Evolutionary conservation across 352 stramenopile genomes (phyloP), one percentile per base, ranked within the genome.

Genomic region (Phytopythium montanum): DNA sequence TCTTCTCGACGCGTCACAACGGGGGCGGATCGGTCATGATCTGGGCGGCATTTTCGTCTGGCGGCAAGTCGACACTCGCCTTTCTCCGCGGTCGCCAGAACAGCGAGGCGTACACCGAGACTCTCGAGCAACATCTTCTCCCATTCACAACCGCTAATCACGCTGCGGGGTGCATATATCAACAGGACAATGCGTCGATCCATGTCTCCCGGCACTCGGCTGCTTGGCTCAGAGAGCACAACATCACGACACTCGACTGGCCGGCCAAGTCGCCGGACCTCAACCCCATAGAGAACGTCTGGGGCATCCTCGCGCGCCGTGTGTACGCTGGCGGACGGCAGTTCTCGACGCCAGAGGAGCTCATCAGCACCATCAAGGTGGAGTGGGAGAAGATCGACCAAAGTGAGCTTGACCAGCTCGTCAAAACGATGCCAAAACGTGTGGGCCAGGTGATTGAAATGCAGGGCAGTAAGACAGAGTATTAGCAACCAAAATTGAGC

Each of bases 211-310:
- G 34, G 26, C 13, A 29, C 14, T 56, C 53, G 1, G 62, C 39
- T 31, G 26, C 21, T 3, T 66, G 62, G 9, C 38, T 73, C 13
- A 1, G 29, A 3, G 50, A 73, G 52, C 5, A 59, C n/a, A 23
- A 55, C 1, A 29, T 67, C n/a, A 10, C 25, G 0, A 16, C 59
- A 0, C 55, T 69, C 8, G 31, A 61, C 1, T 69, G 57, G 49
- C 57, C 66, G 10, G 49, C 61, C 2, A 62, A 60, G 25, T 61
- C 57, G 0, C 61, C 62, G 4, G 50, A 73, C 54, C 34, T 62
- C 4, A 66, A 70, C 28, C 59, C 66, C 0, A 73, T 68, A 2
- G 56, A 72, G 26, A 65, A 60, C 19, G 16, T 72, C 6, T 69
- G 56, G 57, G 54, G 59, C 5, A 28, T 70, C 4, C 36, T 67